Percentiles rank a stretch among this genome's conserved stretches.
phyloP scores from a whole-genome alignment of 192 early-diverging fungal species.

The Podila minutissima region DNA sequence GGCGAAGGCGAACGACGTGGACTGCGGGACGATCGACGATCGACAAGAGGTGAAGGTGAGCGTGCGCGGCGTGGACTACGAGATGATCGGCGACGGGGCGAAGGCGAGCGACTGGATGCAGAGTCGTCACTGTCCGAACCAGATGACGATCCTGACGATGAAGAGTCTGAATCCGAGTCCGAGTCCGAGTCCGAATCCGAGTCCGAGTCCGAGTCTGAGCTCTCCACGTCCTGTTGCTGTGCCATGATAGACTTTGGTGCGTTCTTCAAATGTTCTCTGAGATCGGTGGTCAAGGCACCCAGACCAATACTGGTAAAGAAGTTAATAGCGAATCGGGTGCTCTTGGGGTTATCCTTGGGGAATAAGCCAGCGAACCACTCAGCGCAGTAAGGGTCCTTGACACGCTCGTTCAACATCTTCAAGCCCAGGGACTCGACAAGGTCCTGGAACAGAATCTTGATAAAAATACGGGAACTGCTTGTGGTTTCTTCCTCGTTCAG shows the following conservation, averaged over 20 bases:
- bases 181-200: constrained; percentile 43
- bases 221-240: constrained; percentile 59
- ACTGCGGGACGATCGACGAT: no score
- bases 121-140: no score
- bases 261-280: constrained; percentile 86
- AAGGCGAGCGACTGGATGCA: no score
- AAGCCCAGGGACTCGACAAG: constrained; percentile 86
- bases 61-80: no score
- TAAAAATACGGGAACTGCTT: constrained; percentile 94
- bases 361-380: constrained; percentile 90
- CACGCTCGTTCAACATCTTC: constrained; percentile 73
- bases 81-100: no score
- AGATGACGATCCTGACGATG: no score
- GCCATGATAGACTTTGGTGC: constrained; percentile 77
- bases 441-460: constrained; percentile 96
- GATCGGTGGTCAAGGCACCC: constrained; percentile 91
- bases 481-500: constrained; percentile 97
- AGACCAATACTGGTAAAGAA: constrained; percentile 96
- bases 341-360: constrained; percentile 86
- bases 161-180: constrained; percentile 43
- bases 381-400: constrained; percentile 74
- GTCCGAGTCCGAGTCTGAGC: constrained; percentile 48
- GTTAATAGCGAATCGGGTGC: constrained; percentile 97
- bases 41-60: no score
- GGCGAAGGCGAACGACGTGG: no score